A percentile compares a stretch with the other conserved stretches of the same genome.
These are phyloP conservation scores for Sherardia arvensis DNA, from an alignment of 257 asterid species.

Conservation along the genomic window DNA sequence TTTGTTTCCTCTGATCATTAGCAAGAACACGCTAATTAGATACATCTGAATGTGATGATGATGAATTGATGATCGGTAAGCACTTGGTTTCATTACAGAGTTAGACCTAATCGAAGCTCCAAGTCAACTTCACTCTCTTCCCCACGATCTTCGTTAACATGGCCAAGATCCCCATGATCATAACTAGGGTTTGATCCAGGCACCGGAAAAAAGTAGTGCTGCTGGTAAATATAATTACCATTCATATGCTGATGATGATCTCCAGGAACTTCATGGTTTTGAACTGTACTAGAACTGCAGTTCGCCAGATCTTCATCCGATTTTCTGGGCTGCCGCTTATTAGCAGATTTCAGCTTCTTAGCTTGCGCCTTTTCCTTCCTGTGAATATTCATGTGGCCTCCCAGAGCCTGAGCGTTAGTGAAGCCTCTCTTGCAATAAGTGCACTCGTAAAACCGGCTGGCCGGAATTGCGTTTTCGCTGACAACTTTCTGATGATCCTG, in stretches of 20 bases:
- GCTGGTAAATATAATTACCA: conserved; percentile 6
- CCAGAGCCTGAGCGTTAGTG: conserved; percentile 31
- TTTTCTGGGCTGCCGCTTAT: neutral
- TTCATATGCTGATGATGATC: neutral
- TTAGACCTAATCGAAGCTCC: conserved; percentile 31
- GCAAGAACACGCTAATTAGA: neutral
- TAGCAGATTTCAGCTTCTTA: conserved; percentile 3
- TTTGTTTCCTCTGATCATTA: neutral
- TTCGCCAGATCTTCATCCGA: conserved; percentile 4
- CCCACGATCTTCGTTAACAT: neutral
- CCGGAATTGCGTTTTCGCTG: neutral
- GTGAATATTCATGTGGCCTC: conserved; percentile 34
- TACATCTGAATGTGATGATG: no score
- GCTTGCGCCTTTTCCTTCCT: conserved; percentile 20
- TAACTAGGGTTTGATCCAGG: conserved; percentile 17
- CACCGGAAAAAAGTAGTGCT: conserved; percentile 9
- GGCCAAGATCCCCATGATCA: neutral
- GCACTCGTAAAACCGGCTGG: conserved; percentile 24
- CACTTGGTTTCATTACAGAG: neutral
- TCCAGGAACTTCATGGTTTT: conserved; percentile 1
- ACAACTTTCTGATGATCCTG: neutral
- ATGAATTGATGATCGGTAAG: neutral
- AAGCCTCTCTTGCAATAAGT: conserved; percentile 30
- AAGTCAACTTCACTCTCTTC: conserved; percentile 26
- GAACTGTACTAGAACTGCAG: neutral